Percentiles rank a stretch among this genome's conserved stretches.
phyloP scores from a whole-genome alignment of 176 grass and related monocot genomes.

The Oryza australiensis region DNA sequence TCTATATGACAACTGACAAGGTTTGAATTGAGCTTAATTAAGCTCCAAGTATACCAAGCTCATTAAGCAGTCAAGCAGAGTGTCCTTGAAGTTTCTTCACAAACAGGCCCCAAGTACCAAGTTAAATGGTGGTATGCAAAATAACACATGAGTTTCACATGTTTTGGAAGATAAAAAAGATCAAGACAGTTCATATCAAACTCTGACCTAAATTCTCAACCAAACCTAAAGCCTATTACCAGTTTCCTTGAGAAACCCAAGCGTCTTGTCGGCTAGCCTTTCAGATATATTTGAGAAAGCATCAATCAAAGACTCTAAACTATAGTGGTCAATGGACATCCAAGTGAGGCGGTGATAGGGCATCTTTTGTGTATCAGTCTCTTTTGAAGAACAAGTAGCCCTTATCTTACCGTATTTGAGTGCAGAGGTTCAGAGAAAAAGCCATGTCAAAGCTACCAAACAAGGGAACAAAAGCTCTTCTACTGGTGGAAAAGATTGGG shows the following conservation, averaged over 20 bases:
- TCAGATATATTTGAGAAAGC: not conserved
- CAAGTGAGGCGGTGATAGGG: not conserved
- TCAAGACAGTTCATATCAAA: not conserved
- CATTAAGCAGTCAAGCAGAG: not conserved
- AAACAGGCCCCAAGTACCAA: not conserved
- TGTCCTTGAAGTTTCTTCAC: not conserved
- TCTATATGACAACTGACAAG: not conserved
- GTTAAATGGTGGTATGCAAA: not conserved
- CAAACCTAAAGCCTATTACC: too few relatives aligned
- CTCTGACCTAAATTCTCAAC: not conserved
- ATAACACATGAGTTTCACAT: not conserved
- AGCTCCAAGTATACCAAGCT: not conserved
- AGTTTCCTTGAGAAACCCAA: not conserved
- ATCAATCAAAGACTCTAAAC: not conserved
- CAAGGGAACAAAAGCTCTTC: not conserved
- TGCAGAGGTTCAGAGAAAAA: constrained; percentile 8
- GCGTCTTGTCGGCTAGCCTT: not conserved
- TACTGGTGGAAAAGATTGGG: not conserved
- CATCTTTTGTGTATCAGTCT: not conserved
- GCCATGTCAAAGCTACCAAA: constrained; percentile 37
- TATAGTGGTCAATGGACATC: not conserved
- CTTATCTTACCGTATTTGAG: not conserved
- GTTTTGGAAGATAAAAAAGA: not conserved
- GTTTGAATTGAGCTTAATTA: constrained; percentile 9
- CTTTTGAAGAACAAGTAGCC: not conserved